Evolutionary conservation across 176 grass and related monocot genomes (phyloP).

Genomic region (Phoenix roebelenii): DNA sequence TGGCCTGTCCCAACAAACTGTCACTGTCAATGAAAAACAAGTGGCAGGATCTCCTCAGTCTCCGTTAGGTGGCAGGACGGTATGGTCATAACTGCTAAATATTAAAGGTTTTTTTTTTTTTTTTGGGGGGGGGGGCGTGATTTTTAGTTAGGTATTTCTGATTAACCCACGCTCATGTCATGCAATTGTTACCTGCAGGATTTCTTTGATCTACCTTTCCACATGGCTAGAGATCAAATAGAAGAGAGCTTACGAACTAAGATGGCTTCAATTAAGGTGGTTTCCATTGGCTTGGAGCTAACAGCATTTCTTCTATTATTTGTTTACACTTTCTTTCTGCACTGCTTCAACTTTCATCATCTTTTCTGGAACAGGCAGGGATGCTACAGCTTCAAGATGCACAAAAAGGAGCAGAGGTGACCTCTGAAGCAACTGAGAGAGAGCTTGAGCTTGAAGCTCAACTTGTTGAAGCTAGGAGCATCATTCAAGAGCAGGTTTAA

Average conservation of each 20-base stretch:
- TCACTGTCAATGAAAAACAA: constrained; percentile 42
- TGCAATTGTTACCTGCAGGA: constrained; percentile 40
- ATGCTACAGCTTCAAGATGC: constrained; percentile 98
- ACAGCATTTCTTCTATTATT: background rate
- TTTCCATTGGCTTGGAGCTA: background rate
- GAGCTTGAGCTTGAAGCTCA: constrained; percentile 99
- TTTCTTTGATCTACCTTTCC: constrained; percentile 95
- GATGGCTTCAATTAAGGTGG: constrained; percentile 97
- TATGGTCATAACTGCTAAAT: constrained; percentile 18
- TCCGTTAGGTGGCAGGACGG: constrained; percentile 77
- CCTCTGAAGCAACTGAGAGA: constrained; percentile 84
- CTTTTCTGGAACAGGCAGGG: constrained; percentile 32
- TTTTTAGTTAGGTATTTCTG: background rate
- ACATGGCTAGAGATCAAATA: constrained; percentile 99
- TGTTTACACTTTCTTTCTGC: constrained; percentile 9
- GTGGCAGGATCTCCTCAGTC: constrained; percentile 71
- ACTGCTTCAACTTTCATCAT: constrained; percentile 4
- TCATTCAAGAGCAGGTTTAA: constrained; percentile 92
- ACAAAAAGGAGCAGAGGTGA: constrained; percentile 96
- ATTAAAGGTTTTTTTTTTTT: background rate
- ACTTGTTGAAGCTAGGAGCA: constrained; percentile 98
- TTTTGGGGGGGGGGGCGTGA: background rate
- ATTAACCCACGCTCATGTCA: background rate
- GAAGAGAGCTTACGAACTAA: constrained; percentile 98
- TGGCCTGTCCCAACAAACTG: constrained; percentile 53